phyloP scores from a whole-genome alignment of 2,329 filamentous ascomycete species.

The Aspergillus arachidicola region DNA sequence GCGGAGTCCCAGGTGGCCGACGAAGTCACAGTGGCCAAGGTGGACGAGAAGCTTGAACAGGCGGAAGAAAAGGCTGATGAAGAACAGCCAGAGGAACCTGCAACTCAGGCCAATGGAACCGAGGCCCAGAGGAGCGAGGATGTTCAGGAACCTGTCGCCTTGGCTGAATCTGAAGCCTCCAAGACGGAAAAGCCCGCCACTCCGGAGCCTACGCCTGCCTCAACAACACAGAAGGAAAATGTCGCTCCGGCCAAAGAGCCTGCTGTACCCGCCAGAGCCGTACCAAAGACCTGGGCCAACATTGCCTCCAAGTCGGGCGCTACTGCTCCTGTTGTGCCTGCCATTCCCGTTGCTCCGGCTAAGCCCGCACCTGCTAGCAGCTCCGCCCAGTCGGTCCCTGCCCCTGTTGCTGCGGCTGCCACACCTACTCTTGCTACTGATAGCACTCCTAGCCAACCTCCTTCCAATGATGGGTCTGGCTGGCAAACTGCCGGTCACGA shows the following conservation, averaged over 20 bases:
- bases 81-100: slow-evolving; percentile 31
- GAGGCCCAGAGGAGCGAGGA: slow-evolving; percentile 25
- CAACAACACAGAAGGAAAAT: slow-evolving; percentile 47
- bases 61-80: slow-evolving; percentile 51
- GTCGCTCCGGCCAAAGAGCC: slow-evolving; percentile 56
- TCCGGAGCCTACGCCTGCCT: slow-evolving; percentile 60
- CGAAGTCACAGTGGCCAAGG: slow-evolving; percentile 53
- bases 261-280: slow-evolving; percentile 52
- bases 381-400: slow-evolving; percentile 39
- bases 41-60: slow-evolving; percentile 78
- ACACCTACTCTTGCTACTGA: slow-evolving; percentile 53
- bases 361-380: slow-evolving; percentile 37
- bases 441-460: slow-evolving; percentile 74
- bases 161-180: slow-evolving; percentile 44
- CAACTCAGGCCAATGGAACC: slow-evolving; percentile 40
- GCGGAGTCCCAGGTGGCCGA: slow-evolving; percentile 37
- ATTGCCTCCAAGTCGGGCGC: slow-evolving; percentile 55
- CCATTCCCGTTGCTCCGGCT: slow-evolving; percentile 35
- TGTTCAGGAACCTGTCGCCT: slow-evolving; percentile 33
- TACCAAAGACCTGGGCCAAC: slow-evolving; percentile 65
- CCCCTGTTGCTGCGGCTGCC: slow-evolving; percentile 38
- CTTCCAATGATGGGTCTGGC: slow-evolving; percentile 65
- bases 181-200: slow-evolving; percentile 67
- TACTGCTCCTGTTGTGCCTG: slow-evolving; percentile 39
- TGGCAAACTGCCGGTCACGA: slow-evolving; percentile 85